Base-by-base conservation (phyloP, 768 basidiomycete species). In the Lactifluus subvellereus region DNA sequence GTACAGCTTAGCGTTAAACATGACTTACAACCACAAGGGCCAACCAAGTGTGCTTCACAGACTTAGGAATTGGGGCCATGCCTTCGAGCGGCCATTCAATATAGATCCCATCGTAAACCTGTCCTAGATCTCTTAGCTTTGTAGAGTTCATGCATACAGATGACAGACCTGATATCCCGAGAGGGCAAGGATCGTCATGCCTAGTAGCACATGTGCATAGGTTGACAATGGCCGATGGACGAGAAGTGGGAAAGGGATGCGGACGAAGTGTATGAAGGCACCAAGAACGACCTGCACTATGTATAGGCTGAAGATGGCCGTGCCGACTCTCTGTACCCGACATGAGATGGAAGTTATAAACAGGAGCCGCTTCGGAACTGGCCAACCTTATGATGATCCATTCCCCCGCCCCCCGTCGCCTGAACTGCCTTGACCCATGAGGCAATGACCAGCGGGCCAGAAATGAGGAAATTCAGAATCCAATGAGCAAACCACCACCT, bases 401-500 rank as follows among this genome's bases (percentile, higher is more conserved):
- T 9, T 48, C 2, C 10, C 4, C 47, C 22, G 13, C 10, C 11
- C 10, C 22, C 59, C 11, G 65, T 65, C 14, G 62, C 52, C 14
- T 66, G 57, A 32, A 65, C 20, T 9, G 60, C 72, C 16, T 67
- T 48, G 18, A 53, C 65, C 50, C 64, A 66, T 6, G 68, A 69
- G 9, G 69, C 68, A n/a, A 74, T 45, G 51, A 72, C 67, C n/a
- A 74, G 22, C 3, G 71, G 69, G 10, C 64, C 67, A 22, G 70
- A 48, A 27, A 73, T 16, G 30, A 69, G 32, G 30, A 64, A 62
- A 54, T 72, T 73, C 50, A 69, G 54, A 16, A 69, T 54, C 65
- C 65, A 71, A 48, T 73, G 72, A 8, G 47, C 64, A 22, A 56
- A 66, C 53, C 71, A 72, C 72, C 72, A 73, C 14, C 64, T 66